Conservation (phyloP, 352 stramenopile genomes). For the Globisporangium iwayamae region DNA sequence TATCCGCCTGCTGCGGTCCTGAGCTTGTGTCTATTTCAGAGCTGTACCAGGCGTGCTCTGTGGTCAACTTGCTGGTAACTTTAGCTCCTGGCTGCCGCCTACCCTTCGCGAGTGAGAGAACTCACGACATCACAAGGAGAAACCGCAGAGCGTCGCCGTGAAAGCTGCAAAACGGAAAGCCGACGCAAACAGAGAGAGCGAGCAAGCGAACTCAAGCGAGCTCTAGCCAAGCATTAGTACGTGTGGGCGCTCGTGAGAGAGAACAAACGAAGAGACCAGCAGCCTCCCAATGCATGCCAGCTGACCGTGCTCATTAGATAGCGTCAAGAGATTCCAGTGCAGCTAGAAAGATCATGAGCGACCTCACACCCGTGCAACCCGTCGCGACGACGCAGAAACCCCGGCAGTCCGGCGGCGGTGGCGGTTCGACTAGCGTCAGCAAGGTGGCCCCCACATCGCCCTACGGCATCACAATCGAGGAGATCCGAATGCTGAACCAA, state of each 20-base stretch:
- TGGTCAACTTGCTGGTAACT: background rate
- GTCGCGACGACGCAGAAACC: constrained; percentile 21
- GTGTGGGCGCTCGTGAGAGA: background rate
- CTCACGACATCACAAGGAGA: background rate
- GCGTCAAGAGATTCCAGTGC: background rate
- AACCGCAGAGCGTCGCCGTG: constrained; percentile 1
- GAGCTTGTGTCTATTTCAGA: constrained; percentile 1
- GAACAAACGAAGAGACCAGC: background rate
- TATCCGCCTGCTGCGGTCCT: background rate
- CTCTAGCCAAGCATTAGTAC: background rate
- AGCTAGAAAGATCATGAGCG: constrained; percentile 18
- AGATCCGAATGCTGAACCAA: constrained; percentile 64
- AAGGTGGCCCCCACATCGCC: constrained; percentile 71
- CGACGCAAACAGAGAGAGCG: background rate
- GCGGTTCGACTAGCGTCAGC: constrained; percentile 23
- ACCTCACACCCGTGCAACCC: constrained; percentile 53
- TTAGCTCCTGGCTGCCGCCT: background rate
- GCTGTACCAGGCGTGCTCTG: background rate
- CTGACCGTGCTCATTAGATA: background rate
- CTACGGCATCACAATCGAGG: constrained; percentile 69
- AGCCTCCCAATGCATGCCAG: background rate
- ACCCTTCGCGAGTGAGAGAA: background rate
- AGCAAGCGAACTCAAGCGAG: background rate
- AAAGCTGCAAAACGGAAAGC: constrained; percentile 9
- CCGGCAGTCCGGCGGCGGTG: constrained; percentile 16